Conservation (phyloP, 2,329 filamentous ascomycete species). For the Gaeumannomyces sp. region DNA sequence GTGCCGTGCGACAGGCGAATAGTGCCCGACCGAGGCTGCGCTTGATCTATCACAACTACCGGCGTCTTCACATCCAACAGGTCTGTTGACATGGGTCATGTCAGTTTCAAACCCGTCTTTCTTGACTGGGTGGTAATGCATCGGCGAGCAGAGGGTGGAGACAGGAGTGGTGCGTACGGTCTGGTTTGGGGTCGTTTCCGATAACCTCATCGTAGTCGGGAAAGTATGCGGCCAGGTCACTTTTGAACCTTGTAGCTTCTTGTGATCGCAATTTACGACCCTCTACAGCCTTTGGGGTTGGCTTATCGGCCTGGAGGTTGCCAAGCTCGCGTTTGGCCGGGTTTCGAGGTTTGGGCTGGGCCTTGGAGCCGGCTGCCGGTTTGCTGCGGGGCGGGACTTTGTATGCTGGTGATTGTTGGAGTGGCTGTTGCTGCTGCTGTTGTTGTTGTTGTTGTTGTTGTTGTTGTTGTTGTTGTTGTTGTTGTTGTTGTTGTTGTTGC, state of each 20-base stretch:
- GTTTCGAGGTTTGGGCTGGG: slow-evolving; percentile 54
- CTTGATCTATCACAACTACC: slow-evolving; percentile 52
- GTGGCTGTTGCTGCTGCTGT: not conserved
- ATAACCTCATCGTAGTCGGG: slow-evolving; percentile 92
- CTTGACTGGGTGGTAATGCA: no score
- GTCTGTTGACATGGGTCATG: slow-evolving; percentile 43
- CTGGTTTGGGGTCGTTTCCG: slow-evolving; percentile 72
- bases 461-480: not conserved
- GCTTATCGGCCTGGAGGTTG: slow-evolving; percentile 40
- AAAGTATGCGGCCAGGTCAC: slow-evolving; percentile 85
- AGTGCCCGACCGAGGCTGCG: not conserved
- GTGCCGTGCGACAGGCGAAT: not conserved
- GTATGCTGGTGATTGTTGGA: slow-evolving; percentile 7
- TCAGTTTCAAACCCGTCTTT: not conserved
- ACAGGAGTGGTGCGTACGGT: slow-evolving; percentile 49
- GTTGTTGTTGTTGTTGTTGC: slow-evolving; percentile 1
- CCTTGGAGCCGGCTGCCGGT: slow-evolving; percentile 34
- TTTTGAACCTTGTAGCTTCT: slow-evolving; percentile 80
- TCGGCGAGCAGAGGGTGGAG: not conserved
- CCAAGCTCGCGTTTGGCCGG: slow-evolving; percentile 57
- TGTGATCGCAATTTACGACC: slow-evolving; percentile 79
- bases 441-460: slow-evolving; percentile 3
- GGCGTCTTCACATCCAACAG: slow-evolving; percentile 66
- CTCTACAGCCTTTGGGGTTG: slow-evolving; percentile 40
- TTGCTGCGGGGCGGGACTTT: slow-evolving; percentile 4